Base-by-base conservation (phyloP, 768 basidiomycete genomes). In the Serendipita sp. region DNA sequence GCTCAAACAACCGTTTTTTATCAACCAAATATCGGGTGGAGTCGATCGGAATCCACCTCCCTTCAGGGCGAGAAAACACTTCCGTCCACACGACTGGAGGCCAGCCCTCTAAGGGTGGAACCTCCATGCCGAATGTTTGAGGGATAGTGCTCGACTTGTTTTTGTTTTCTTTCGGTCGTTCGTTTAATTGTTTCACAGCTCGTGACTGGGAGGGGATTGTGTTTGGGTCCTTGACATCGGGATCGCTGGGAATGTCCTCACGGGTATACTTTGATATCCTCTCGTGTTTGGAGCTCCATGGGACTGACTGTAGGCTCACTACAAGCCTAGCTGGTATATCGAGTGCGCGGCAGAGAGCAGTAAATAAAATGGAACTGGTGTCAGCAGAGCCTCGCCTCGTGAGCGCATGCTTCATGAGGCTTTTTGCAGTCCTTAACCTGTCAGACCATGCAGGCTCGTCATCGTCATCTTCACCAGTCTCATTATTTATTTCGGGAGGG, bases 71-170 rank as follows among this genome's bases (percentile, higher is more conserved):
- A 5, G 91, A 94, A 75, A 93, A 99, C 0, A 96, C 90, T 74
- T 99, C 96, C 0, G 89, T 90, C 96, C 96, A 99, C 73, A 93
- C 91, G 2, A 93, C 86, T 0, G 95, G 94, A 2, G 91, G 85
- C 8, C 84, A 63, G 68, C 78, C 44, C 75, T 76, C 62, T 13
- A 46, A 23, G 3, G 69, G 68, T 32, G 69, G 67, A 16, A 64
- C 65, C 1, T 64, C 44, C 8, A 8, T 38, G 16, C 11, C 23
- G 16, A 30, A n/a, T n/a, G 23, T 10, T n/a, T 23, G 23, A 23
- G 23, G 23, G 23, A 23, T 23, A 23, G 23, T 23, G 23, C 23
- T 23, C 23, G 23, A 23, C 23, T 23, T 23, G 23, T 23, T 23
- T 23, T 23, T 23, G 11, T 54, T 54, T 11, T 28, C 16, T 15